Evolutionary conservation across 2,329 filamentous ascomycete species (phyloP), one percentile per base, ranked within the genome.

Genomic region (Penicillium italicum): DNA sequence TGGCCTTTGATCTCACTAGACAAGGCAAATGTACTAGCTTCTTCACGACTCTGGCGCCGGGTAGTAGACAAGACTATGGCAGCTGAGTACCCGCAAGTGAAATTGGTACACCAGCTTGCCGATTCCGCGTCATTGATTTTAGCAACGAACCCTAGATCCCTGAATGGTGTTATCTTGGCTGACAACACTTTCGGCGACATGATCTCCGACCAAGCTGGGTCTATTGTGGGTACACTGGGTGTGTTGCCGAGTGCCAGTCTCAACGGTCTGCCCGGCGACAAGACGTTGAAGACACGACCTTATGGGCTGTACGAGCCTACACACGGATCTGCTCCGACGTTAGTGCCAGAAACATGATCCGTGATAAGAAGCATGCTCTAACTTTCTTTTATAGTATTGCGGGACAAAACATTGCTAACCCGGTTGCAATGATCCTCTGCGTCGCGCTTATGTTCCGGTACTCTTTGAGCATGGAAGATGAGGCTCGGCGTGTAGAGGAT

Each of bases 281-380:
- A 63, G 50, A 50, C 47, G 1, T 42, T 63, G 18, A 88, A 90
- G 77, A 83, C 82, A 64, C 86, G 83, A 70, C 89, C 90, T 71
- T 93, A 92, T 71, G 91, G 90, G 54, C 90, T 96, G 65, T 97
- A 95, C 73, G 92, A 97, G 81, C 92, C 92, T 9, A 96, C 96
- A 60, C 91, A 97, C 75, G 91, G 73, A 14, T 74, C 72, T 33
- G 73, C 70, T n/a, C 72, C 73, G 31, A 69, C 63, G 69, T 74
- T 61, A 57, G 70, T 65, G 16, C 22, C 11, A 20, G 33, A 38
- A 14, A 1, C 1, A 33, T 33, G 12, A 10, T 10, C 1, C 1
- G 28, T 33, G 12, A 10, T 10, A 14, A 5, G 1, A 28, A 12
- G 9, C 12, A 24, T 3, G 2, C 30, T 22, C 58, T 64, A 16